Conservation (phyloP, 495 filamentous ascomycete genomes). For the Echria macrotheca region DNA sequence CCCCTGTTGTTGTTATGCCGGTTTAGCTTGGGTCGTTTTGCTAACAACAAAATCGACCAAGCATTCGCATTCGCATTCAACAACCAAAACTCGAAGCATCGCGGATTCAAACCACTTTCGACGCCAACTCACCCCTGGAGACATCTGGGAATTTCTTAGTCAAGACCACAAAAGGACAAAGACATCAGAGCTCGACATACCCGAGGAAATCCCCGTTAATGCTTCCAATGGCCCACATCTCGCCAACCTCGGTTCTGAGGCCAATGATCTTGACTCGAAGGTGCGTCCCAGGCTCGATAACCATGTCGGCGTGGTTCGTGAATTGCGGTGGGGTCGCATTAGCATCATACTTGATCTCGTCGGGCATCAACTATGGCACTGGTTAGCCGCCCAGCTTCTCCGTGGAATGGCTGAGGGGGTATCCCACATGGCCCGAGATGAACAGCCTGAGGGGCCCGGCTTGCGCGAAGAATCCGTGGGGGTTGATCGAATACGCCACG, state of each 20-base stretch:
- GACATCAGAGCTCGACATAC: constrained; percentile 22
- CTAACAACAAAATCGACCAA: no score
- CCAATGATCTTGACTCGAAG: constrained; percentile 91
- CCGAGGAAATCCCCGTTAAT: constrained; percentile 81
- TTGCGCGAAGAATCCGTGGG: constrained; percentile 86
- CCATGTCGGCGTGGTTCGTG: constrained; percentile 81
- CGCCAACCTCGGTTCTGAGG: constrained; percentile 81
- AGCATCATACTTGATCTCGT: constrained; percentile 86
- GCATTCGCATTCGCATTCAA: no score
- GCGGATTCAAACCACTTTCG: no score
- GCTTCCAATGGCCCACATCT: constrained; percentile 93
- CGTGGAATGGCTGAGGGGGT: background rate
- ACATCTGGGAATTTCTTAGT: constrained; percentile 3
- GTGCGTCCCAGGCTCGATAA: constrained; percentile 89
- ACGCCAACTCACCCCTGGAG: background rate
- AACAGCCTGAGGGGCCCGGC: constrained; percentile 85
- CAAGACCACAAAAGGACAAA: background rate
- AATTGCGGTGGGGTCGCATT: constrained; percentile 83
- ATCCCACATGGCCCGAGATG: constrained; percentile 75
- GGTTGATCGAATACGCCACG: constrained; percentile 81
- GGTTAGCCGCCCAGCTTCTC: constrained; percentile 9
- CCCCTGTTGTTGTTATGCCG: no score
- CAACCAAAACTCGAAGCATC: no score
- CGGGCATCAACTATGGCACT: constrained; percentile 72
- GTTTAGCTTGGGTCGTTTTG: no score